phyloP scores from a whole-genome alignment of 441 rosid genomes.

The Adansonia madagascariensis region DNA sequence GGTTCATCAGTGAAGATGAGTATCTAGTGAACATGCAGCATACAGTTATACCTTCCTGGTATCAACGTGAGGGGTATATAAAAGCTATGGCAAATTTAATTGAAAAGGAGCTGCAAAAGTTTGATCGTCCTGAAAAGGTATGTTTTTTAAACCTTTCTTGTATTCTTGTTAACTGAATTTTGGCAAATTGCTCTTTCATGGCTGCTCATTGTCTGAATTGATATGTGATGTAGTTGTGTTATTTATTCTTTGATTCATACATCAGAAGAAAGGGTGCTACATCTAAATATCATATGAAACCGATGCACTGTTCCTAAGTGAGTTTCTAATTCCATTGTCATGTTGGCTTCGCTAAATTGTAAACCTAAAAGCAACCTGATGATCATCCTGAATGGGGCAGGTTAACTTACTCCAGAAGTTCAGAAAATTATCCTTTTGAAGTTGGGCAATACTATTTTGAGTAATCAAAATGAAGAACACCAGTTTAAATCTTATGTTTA shows the following conservation, averaged over 20 bases:
- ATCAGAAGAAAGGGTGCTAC: neutral
- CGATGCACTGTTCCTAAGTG: neutral
- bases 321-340: conserved; percentile 9
- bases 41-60: conserved; percentile 98
- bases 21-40: conserved; percentile 98
- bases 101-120: conserved; percentile 69
- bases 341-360: neutral
- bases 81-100: conserved; percentile 84
- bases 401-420: neutral
- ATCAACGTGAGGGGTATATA: conserved; percentile 95
- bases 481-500: neutral
- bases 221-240: neutral
- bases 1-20: conserved; percentile 79
- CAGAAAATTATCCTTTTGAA: conserved; percentile 1
- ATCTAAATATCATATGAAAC: neutral
- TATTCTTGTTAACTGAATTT: conserved; percentile 5
- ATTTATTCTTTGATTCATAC: neutral
- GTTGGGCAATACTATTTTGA: neutral
- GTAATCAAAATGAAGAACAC: neutral
- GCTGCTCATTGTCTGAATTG: conserved; percentile 9
- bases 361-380: conserved; percentile 13
- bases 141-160: conserved; percentile 14
- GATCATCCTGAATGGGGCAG: neutral
- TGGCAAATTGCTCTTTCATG: conserved; percentile 15
- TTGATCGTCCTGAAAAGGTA: conserved; percentile 79